Evolutionary conservation across 2,329 filamentous ascomycete genomes (phyloP).

Genomic region (Chaetomiaceae sp.): DNA sequence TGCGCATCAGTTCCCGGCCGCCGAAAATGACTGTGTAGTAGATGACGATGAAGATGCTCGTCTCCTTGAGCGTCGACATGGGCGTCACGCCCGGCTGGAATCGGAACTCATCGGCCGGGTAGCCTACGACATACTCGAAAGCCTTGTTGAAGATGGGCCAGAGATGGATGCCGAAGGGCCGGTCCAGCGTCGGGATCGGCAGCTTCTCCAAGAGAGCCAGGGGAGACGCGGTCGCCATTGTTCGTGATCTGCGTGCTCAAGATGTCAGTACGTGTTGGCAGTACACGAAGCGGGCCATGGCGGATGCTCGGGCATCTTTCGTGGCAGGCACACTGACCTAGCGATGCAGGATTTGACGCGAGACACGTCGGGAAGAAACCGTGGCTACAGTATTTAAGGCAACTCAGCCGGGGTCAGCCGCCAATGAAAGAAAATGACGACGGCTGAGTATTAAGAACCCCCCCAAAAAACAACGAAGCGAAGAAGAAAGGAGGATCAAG

Average conservation of each 20-base stretch:
- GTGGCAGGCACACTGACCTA: background rate
- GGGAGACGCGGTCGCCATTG: constrained; percentile 31
- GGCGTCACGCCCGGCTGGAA: constrained; percentile 79
- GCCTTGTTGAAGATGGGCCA: constrained; percentile 94
- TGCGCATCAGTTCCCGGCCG: constrained; percentile 87
- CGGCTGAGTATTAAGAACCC: constrained; percentile 26
- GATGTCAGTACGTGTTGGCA: constrained; percentile 5
- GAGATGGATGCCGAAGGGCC: constrained; percentile 83
- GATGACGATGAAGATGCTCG: constrained; percentile 70
- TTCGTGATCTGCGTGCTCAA: constrained; percentile 10
- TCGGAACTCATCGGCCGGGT: constrained; percentile 78
- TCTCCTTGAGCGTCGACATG: constrained; percentile 85
- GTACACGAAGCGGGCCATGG: background rate
- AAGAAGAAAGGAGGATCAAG: constrained; percentile 31
- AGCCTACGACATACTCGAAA: constrained; percentile 72
- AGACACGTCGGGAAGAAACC: constrained; percentile 7
- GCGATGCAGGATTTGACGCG: constrained; percentile 4
- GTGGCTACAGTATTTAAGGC: constrained; percentile 1
- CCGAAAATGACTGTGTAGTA: constrained; percentile 96
- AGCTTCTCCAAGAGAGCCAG: constrained; percentile 51
- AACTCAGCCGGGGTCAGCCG: constrained; percentile 17
- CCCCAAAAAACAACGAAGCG: constrained; percentile 28
- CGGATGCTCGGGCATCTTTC: background rate
- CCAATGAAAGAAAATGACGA: constrained; percentile 17
- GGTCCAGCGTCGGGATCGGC: constrained; percentile 69